phyloP scores from a whole-genome alignment of 1,139 yeast genomes.

The Taphrina populina region DNA sequence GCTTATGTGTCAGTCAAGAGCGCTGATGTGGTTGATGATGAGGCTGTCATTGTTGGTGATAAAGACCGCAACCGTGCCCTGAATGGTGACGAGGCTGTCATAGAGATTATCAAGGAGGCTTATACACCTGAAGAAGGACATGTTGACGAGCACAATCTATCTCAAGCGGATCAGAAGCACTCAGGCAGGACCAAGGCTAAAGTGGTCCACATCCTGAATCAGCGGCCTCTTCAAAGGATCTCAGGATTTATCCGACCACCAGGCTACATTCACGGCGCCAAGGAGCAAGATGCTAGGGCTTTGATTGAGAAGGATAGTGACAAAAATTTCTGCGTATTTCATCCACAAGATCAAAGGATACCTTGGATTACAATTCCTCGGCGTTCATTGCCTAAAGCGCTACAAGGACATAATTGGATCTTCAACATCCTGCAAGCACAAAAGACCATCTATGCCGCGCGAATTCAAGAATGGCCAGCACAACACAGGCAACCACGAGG shows the following conservation, averaged over 20 bases:
- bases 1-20: conserved; percentile 97
- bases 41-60: conserved; percentile 96
- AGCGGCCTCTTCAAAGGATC: conserved; percentile 28
- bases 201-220: conserved; percentile 23
- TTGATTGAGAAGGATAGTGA: conserved; percentile 12
- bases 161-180: conserved; percentile 8
- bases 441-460: conserved; percentile 23
- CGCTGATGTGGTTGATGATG: conserved; percentile 82
- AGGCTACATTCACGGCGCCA: conserved; percentile 15
- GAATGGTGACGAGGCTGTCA: conserved; percentile 95
- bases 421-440: conserved; percentile 26
- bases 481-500: conserved; percentile 58
- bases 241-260: conserved; percentile 30
- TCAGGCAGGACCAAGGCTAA: conserved; percentile 9
- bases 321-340: conserved; percentile 8
- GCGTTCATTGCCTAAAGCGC: conserved; percentile 3
- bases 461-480: conserved; percentile 17
- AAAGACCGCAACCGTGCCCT: conserved; percentile 95
- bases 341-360: conserved; percentile 23
- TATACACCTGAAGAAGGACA: background rate
- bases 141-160: background rate
- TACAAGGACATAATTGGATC: conserved; percentile 26
- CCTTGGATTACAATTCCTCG: conserved; percentile 20
- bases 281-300: conserved; percentile 9
- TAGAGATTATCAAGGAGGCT: conserved; percentile 90